phyloP scores from a whole-genome alignment of 495 filamentous ascomycete genomes.

The Antarctomyces pellizariae region DNA sequence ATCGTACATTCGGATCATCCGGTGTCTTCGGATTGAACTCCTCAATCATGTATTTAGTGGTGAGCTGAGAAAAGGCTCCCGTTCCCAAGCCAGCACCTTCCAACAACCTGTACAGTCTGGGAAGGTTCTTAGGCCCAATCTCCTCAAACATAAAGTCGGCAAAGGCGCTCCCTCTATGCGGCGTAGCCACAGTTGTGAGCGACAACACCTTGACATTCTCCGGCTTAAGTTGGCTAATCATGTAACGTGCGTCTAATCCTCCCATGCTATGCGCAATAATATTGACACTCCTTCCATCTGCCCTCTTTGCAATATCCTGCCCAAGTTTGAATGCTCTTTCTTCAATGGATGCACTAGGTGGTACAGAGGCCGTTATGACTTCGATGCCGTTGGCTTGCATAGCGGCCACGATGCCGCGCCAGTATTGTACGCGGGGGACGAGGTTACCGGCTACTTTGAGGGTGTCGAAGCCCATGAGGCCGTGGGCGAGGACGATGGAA shows the following conservation, averaged over 20 bases:
- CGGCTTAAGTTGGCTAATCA: conserved; percentile 62
- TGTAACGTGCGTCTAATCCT: conserved; percentile 77
- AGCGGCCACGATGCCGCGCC: conserved; percentile 73
- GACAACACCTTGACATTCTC: conserved; percentile 31
- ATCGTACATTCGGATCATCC: conserved; percentile 50
- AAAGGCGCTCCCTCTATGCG: conserved; percentile 66
- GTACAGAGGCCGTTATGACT: conserved; percentile 64
- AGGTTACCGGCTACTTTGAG: conserved; percentile 43
- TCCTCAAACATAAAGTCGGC: conserved; percentile 62
- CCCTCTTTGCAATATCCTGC: conserved; percentile 37
- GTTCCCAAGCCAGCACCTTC: conserved; percentile 47
- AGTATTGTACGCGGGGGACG: conserved; percentile 67
- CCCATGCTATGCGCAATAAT: conserved; percentile 63
- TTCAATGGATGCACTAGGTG: conserved; percentile 59
- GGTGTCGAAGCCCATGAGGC: conserved; percentile 77
- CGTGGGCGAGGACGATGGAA: conserved; percentile 70
- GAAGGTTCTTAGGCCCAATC: conserved; percentile 37
- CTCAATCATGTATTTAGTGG: conserved; percentile 53
- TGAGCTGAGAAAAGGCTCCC: conserved; percentile 69
- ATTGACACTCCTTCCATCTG: conserved; percentile 54
- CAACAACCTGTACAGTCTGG: conserved; percentile 45
- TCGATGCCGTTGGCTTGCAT: conserved; percentile 45
- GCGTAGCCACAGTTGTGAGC: conserved; percentile 71
- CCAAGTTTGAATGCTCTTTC: conserved; percentile 43
- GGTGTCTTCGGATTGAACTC: conserved; percentile 66